phyloP scores from a whole-genome alignment of 208 protist genomes.

The Acanthamoeba polyphaga region DNA sequence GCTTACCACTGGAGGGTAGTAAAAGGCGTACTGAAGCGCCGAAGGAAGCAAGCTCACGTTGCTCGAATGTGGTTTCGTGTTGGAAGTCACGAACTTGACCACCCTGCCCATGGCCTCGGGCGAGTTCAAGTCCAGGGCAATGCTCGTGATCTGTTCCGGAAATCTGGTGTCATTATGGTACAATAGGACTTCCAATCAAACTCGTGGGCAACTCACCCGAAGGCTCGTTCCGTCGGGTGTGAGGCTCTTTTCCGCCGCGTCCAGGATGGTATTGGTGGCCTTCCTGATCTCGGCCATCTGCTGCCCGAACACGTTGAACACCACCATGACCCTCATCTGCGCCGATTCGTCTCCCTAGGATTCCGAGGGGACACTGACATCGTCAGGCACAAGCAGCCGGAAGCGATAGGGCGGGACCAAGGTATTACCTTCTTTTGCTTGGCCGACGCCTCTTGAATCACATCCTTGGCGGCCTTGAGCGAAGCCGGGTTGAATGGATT shows the following conservation, averaged over 20 bases:
- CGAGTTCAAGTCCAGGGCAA: slow-evolving; percentile 21
- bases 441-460: not conserved
- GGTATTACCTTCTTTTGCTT: not conserved
- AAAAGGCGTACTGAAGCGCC: not conserved
- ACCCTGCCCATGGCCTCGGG: slow-evolving; percentile 35
- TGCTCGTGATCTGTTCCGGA: slow-evolving; percentile 21
- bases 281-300: slow-evolving; percentile 22
- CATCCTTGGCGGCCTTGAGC: not conserved
- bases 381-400: not conserved
- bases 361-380: not conserved
- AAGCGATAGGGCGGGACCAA: not conserved
- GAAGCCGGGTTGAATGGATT: slow-evolving; percentile 67
- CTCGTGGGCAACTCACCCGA: not conserved
- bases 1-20: not conserved
- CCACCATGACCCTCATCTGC: not conserved
- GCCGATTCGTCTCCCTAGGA: not conserved
- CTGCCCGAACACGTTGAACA: slow-evolving; percentile 30
- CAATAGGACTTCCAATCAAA: not conserved
- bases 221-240: not conserved
- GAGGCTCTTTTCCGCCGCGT: not conserved
- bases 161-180: not conserved
- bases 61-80: not conserved
- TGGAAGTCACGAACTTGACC: not conserved
- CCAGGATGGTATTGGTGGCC: not conserved
- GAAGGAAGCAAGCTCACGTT: slow-evolving; percentile 53